Conservation (phyloP, 768 basidiomycete species). For the Suillus plorans region DNA sequence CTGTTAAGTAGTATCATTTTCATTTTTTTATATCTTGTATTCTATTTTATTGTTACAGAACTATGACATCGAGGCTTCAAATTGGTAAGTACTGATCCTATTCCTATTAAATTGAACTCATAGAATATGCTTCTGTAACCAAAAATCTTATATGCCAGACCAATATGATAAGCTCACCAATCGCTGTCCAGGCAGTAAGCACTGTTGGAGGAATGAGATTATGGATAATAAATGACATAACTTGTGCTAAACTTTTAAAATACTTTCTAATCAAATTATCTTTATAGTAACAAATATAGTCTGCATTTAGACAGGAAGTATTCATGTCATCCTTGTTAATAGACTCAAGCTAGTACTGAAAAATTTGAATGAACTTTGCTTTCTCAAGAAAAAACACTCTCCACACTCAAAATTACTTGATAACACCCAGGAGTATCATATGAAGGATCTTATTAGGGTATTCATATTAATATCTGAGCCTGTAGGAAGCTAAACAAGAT, state of each 20-base stretch:
- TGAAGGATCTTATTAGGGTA: slow-evolving; percentile 27
- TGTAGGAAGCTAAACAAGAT: slow-evolving; percentile 3
- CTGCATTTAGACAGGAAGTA: slow-evolving; percentile 21
- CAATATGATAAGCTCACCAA: no score
- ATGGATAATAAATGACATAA: slow-evolving; percentile 28
- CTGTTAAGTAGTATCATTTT: no score
- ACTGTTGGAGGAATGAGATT: slow-evolving; percentile 16
- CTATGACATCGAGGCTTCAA: no score
- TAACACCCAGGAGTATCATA: slow-evolving; percentile 28
- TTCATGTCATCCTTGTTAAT: slow-evolving; percentile 19
- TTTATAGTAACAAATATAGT: slow-evolving; percentile 25
- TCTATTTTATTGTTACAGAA: no score
- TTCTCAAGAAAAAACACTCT: slow-evolving; percentile 19
- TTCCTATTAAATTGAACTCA: no score
- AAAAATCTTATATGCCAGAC: no score
- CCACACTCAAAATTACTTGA: slow-evolving; percentile 31
- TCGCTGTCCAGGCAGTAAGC: not conserved
- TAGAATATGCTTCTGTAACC: no score
- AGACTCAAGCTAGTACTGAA: slow-evolving; percentile 25
- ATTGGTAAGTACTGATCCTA: no score
- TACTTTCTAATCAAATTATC: slow-evolving; percentile 20
- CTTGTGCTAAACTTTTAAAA: slow-evolving; percentile 24
- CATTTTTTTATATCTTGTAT: no score
- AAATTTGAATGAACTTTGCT: slow-evolving; percentile 14
- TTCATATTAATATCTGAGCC: slow-evolving; percentile 31